These are phyloP conservation scores for Lophiostoma macrostomum DNA, from an alignment of 495 filamentous ascomycete genomes.

Conservation along the genomic window DNA sequence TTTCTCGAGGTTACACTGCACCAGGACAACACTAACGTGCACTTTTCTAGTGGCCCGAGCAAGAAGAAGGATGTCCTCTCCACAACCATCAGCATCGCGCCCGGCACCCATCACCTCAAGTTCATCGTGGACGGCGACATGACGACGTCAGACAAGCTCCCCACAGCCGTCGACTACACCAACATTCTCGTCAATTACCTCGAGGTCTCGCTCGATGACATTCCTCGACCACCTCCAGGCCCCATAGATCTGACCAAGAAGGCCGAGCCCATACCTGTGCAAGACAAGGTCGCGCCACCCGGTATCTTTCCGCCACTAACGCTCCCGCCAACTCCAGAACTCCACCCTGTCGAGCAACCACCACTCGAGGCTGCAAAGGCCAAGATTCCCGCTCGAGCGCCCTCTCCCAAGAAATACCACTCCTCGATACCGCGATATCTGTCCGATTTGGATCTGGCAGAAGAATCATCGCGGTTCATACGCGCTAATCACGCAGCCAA, in stretches of 20 bases:
- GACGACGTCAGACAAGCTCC: constrained; percentile 78
- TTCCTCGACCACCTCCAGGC: constrained; percentile 41
- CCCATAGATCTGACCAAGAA: constrained; percentile 27
- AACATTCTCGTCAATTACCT: constrained; percentile 97
- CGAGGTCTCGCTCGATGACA: constrained; percentile 80
- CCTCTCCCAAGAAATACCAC: constrained; percentile 51
- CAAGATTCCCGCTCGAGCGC: constrained; percentile 16
- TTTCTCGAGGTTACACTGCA: constrained; percentile 28
- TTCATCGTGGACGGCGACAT: constrained; percentile 94
- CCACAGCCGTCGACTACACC: constrained; percentile 93
- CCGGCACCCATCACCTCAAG: constrained; percentile 93
- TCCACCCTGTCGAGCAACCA: constrained; percentile 10
- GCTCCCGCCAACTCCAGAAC: constrained; percentile 31
- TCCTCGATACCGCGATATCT: constrained; percentile 78
- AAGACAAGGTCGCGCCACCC: constrained; percentile 35
- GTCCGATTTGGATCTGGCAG: constrained; percentile 76
- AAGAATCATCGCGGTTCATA: constrained; percentile 67
- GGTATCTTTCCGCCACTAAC: constrained; percentile 31
- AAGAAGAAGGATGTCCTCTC: constrained; percentile 61
- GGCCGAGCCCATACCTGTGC: constrained; percentile 37
- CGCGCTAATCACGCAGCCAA: constrained; percentile 67
- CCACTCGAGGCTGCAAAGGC: constrained; percentile 6
- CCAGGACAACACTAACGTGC: constrained; percentile 29
- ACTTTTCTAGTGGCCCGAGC: constrained; percentile 35
- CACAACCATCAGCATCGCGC: constrained; percentile 73